Evolutionary conservation across 2,329 filamentous ascomycete genomes (phyloP), one percentile per base, ranked within the genome.

Genomic region (Venturia pyrina): DNA sequence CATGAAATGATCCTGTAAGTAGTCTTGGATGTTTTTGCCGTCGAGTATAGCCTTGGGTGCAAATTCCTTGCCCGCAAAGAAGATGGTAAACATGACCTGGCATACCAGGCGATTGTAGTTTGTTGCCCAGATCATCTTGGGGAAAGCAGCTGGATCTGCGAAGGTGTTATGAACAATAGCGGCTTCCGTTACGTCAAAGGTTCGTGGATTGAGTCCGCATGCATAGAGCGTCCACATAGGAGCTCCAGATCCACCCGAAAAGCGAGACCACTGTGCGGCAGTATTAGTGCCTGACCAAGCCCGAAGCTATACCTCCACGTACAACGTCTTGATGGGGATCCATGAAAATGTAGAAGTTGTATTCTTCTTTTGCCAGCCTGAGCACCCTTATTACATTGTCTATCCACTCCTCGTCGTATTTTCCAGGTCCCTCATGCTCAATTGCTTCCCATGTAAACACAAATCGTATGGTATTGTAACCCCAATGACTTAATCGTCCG

Each of bases 371-470:
- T 46, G 93, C 93, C 69, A 92, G 81, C 66, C 92, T 85, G 70
- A 99, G 78, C 13, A 96, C 81, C 48, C 90, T 84, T 69, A 99
- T 91, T 0, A 95, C 99, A 75, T 96, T 91, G 70, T 90, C 83
- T 69, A 98, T 93, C 84, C 90, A 99, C 68, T 90, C 88, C 73
- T 99, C 91, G 72, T 99, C 96, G 75, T 98, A 99, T 72, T 85
- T 87, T 1, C 93, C 91, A 0, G 96, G 95, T 0, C 93, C 93
- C 0, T 87, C 87, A 67, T 95, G 89, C 78, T 99, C 95, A 74
- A 99, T 89, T n/a, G 95, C 93, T 77, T 99, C 95, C 95, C 95
- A 99, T 0, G 95, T 98, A 75, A 98, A 99, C 70, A 99, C 82
- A 77, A 99, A 99, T 73, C 95, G 86, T 70, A 99, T 93, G 0